Evolutionary conservation across 305 asterid species (phyloP).

Genomic region (Nicotiana rustica): DNA sequence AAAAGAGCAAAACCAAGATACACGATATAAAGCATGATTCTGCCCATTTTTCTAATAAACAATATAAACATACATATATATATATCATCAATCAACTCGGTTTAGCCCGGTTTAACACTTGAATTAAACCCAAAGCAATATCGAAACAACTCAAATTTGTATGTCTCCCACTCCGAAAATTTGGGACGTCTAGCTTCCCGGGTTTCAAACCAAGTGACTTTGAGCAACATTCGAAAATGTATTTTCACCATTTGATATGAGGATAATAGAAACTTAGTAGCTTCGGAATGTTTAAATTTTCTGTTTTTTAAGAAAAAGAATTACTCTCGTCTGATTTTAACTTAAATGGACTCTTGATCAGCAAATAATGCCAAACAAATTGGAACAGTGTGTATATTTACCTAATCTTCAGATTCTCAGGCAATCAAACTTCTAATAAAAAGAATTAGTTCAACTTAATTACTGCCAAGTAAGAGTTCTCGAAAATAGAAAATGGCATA

Average conservation of each 20-base stretch:
- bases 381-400: background rate
- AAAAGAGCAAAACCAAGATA: background rate
- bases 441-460: background rate
- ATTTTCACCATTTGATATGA: background rate
- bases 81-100: background rate
- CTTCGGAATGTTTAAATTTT: background rate
- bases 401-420: background rate
- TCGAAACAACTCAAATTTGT: background rate
- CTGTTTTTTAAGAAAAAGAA: background rate
- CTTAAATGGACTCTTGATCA: background rate
- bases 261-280: background rate
- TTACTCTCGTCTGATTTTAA: background rate
- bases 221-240: background rate
- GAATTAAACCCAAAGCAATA: background rate
- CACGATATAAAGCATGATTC: background rate
- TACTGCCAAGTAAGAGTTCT: background rate
- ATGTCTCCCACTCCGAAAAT: background rate
- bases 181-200: background rate
- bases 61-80: background rate
- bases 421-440: background rate
- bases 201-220: background rate
- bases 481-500: background rate
- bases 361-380: background rate
- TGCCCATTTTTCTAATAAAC: background rate
- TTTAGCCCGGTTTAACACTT: background rate